Percentiles rank a stretch among this genome's conserved stretches.
Conservation (phyloP, 495 filamentous ascomycete genomes). For the Mycothermus thermophilus region DNA sequence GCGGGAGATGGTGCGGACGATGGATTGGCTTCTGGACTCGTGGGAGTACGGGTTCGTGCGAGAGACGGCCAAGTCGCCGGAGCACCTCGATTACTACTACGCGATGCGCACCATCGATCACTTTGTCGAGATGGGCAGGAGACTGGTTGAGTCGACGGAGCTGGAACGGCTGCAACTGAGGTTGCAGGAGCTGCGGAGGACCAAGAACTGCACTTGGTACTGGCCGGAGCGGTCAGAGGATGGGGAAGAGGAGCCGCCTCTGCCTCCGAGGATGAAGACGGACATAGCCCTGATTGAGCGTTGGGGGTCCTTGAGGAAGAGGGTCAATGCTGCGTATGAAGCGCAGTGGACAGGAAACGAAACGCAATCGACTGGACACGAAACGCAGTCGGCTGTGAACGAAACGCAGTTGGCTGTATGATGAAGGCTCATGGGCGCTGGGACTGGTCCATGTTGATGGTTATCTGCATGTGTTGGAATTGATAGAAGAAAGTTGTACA, state of each 20-base stretch:
- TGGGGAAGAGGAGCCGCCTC: neutral
- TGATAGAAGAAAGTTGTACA: no score
- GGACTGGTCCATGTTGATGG: no score
- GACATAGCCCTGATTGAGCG: conserved; percentile 2
- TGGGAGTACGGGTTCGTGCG: conserved; percentile 18
- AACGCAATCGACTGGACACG: no score
- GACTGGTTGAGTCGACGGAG: conserved; percentile 10
- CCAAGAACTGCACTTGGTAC: conserved; percentile 13
- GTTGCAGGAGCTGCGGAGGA: conserved; percentile 9
- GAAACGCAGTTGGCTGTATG: no score
- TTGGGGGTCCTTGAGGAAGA: conserved; percentile 6
- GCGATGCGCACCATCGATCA: conserved; percentile 20
- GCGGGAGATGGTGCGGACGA: conserved; percentile 20
- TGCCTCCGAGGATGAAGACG: conserved; percentile 1
- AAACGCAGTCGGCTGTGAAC: no score
- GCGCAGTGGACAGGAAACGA: no score
- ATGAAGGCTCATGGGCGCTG: no score
- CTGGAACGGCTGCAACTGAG: conserved; percentile 10
- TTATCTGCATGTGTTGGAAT: no score
- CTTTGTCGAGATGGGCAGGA: conserved; percentile 18
- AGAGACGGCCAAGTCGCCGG: conserved; percentile 18
- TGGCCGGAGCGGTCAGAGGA: conserved; percentile 8
- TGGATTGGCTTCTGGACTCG: conserved; percentile 26
- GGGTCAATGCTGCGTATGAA: neutral
- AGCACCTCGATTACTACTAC: conserved; percentile 13